Percentiles rank a stretch among this genome's conserved stretches.
Conservation (phyloP, 2,329 filamentous ascomycete species). For the Clathrospora elynae region DNA sequence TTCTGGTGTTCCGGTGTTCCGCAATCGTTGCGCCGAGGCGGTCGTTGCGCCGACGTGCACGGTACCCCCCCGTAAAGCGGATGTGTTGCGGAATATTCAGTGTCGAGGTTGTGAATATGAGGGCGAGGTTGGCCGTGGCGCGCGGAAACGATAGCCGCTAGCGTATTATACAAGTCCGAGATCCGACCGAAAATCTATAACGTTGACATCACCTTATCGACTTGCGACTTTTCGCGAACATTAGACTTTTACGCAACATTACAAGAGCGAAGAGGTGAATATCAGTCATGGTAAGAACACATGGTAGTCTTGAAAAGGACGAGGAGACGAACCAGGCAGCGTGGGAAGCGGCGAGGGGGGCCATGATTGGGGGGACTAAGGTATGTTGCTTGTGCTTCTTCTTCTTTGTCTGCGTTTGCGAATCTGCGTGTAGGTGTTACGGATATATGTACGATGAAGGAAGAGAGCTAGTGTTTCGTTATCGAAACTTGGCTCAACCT, state of each 20-base stretch:
- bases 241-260: background rate
- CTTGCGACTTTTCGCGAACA: background rate
- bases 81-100: too few relatives aligned
- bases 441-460: too few relatives aligned
- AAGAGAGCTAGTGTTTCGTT: too few relatives aligned
- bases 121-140: too few relatives aligned
- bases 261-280: conserved; percentile 5
- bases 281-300: conserved; percentile 50
- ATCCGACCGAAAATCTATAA: conserved; percentile 6
- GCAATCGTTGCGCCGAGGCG: too few relatives aligned
- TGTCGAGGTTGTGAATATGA: too few relatives aligned
- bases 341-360: conserved; percentile 72
- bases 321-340: conserved; percentile 72
- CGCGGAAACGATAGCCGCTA: too few relatives aligned
- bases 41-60: too few relatives aligned
- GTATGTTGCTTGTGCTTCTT: conserved; percentile 43
- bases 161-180: conserved; percentile 7
- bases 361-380: conserved; percentile 68
- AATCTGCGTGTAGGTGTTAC: background rate
- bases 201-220: conserved; percentile 3
- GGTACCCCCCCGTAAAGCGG: too few relatives aligned
- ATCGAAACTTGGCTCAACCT: too few relatives aligned
- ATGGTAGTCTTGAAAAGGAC: conserved; percentile 63
- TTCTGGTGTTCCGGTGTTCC: too few relatives aligned
- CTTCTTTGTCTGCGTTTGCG: too few relatives aligned